Conservation (phyloP, 441 rosid genomes). For the Populus hybrid region DNA sequence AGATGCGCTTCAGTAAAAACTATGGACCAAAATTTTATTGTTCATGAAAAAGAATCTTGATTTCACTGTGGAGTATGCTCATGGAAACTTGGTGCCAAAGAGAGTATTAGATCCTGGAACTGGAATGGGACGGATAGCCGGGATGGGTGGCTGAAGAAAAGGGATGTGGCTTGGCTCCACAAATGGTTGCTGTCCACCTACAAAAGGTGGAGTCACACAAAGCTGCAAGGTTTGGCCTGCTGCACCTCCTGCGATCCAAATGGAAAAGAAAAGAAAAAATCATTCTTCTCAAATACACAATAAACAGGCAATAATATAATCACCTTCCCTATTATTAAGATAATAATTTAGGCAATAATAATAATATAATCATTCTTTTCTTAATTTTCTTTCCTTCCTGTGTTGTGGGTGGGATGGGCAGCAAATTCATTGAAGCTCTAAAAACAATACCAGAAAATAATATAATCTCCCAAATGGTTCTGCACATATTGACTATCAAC, state of each 20-base stretch:
- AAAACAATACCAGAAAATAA: not conserved
- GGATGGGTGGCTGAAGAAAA: conserved; percentile 52
- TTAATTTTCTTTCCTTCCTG: not conserved
- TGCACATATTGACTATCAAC: not conserved
- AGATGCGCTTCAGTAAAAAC: conserved; percentile 12
- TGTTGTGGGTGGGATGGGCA: not conserved
- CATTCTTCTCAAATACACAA: not conserved
- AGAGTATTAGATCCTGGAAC: conserved; percentile 50
- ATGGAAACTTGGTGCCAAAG: conserved; percentile 50
- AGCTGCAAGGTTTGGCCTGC: conserved; percentile 51
- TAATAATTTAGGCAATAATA: no score
- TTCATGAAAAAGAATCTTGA: conserved; percentile 16
- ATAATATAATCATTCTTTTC: no score
- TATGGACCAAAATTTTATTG: conserved; percentile 34
- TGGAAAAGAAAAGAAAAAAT: not conserved
- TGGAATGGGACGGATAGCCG: conserved; percentile 34
- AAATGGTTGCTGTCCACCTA: conserved; percentile 49
- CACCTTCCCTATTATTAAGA: no score
- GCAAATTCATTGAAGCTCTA: not conserved
- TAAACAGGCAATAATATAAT: no score
- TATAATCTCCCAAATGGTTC: not conserved
- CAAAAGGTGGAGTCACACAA: conserved; percentile 46
- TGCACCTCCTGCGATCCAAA: conserved; percentile 38
- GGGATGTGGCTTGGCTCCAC: conserved; percentile 46
- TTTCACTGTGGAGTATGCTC: conserved; percentile 11